Conservation (phyloP, 2,329 filamentous ascomycete genomes). For the Dryadomyces quercivorus region DNA sequence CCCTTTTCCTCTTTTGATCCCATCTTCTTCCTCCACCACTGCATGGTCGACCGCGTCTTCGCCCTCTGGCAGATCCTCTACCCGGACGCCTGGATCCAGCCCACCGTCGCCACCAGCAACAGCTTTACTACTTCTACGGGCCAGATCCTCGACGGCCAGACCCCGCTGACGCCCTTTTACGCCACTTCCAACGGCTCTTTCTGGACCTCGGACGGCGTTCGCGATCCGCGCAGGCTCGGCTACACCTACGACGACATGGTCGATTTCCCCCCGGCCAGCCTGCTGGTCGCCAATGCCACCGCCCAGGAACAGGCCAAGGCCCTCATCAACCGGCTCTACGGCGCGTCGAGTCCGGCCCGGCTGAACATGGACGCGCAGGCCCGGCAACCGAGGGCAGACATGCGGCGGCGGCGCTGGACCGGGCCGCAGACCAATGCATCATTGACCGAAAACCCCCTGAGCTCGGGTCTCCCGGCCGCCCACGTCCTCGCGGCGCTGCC, state of each 20-base stretch:
- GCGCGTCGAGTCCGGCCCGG: conserved; percentile 28
- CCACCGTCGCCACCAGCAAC: conserved; percentile 38
- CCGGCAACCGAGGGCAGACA: not conserved
- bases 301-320: conserved; percentile 29
- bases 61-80: conserved; percentile 69
- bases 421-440: too few species aligned
- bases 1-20: conserved; percentile 70
- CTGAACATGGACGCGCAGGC: conserved; percentile 11
- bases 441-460: too few species aligned
- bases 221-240: conserved; percentile 49
- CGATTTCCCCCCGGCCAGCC: conserved; percentile 15
- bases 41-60: conserved; percentile 62
- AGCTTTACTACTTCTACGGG: conserved; percentile 50
- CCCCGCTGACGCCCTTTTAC: conserved; percentile 57
- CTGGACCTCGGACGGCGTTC: conserved; percentile 54
- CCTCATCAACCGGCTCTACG: conserved; percentile 50
- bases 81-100: conserved; percentile 52
- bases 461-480: too few species aligned
- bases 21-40: conserved; percentile 65
- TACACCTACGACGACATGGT: conserved; percentile 60
- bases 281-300: conserved; percentile 17
- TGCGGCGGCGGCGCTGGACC: not conserved
- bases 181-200: conserved; percentile 43
- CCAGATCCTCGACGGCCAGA: conserved; percentile 39
- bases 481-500: too few species aligned